phyloP scores from a whole-genome alignment of 768 basidiomycete species.

The Kwoniella sp. region DNA sequence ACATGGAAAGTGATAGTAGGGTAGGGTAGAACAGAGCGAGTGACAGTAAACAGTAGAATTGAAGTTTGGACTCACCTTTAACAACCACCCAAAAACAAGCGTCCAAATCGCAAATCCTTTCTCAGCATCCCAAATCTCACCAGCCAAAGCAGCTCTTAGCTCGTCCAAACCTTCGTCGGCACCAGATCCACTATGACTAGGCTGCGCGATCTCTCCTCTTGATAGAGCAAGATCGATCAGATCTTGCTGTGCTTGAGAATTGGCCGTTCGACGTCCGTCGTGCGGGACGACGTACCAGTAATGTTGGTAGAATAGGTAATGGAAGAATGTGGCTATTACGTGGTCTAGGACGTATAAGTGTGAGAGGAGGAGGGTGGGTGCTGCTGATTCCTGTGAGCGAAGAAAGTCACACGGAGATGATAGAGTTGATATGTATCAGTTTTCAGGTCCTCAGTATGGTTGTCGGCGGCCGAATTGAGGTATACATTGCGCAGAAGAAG shows the following conservation, averaged over 20 bases:
- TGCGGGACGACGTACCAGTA: constrained; percentile 92
- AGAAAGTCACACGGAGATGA: not conserved
- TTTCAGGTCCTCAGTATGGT: too few relatives aligned
- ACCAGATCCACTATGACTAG: constrained; percentile 57
- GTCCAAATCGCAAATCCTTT: constrained; percentile 76
- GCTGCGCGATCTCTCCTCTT: constrained; percentile 60
- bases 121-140: constrained; percentile 84
- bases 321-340: constrained; percentile 83
- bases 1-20: too few relatives aligned
- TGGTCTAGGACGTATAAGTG: constrained; percentile 93
- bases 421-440: too few relatives aligned
- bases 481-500: too few relatives aligned
- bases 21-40: too few relatives aligned
- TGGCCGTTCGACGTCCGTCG: constrained; percentile 76
- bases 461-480: too few relatives aligned
- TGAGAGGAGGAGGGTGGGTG: constrained; percentile 80
- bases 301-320: constrained; percentile 80
- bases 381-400: constrained; percentile 86
- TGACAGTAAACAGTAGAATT: too few relatives aligned
- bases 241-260: constrained; percentile 84
- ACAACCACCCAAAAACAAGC: constrained; percentile 78
- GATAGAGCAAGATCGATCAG: constrained; percentile 63
- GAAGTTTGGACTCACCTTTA: constrained; percentile 80
- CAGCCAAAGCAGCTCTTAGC: constrained; percentile 72
- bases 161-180: constrained; percentile 63